Evolutionary conservation across 176 grass and related monocot genomes (phyloP), one percentile per base, ranked within the genome.

Genomic region (Oryza australiensis): DNA sequence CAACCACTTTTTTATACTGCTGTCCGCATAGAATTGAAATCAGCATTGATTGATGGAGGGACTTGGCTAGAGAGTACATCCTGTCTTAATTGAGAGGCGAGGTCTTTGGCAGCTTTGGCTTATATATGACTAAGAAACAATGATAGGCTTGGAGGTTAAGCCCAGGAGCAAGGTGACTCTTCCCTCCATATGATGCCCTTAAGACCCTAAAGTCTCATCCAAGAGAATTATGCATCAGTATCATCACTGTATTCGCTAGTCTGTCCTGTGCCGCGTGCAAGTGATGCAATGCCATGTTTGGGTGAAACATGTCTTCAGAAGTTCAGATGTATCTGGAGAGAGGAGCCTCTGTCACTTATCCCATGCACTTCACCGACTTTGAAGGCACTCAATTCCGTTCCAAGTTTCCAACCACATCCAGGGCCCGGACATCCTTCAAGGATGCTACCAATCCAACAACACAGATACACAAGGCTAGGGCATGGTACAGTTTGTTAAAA

Each of bases 391-490:
- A 60, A 82, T 30, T 60, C 66, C 73, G 73, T 30, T 7, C 35
- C 35, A 37, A 37, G 35, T 37, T 37, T 67, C 60, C 78, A 78
- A 77, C 83, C 16, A 73, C 41, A 34, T 15, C 26, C 16, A 60
- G 35, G 30, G 24, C 62, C 83, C 66, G 65, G 45, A 28, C 78
- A 7, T 67, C 46, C 14, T 62, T 35, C 32, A 28, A 66, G 57
- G 66, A 67, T 79, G 67, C 68, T 40, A 88, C 86, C 83, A 68
- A 82, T 78, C 65, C 73, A 86, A 49, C 88, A 68, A 62, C 73
- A 86, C 83, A 28, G 35, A 67, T 60, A 86, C 79, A 35, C 24
- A 73, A 73, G 20, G 59, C 62, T 37, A 46, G 0, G 72, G 59
- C 24, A 67, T 60, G 73, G 79, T 82, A 86, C 83, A 82, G 73